Evolutionary conservation across 2,329 filamentous ascomycete species (phyloP).

Genomic region (Neocucurbitaria cava): DNA sequence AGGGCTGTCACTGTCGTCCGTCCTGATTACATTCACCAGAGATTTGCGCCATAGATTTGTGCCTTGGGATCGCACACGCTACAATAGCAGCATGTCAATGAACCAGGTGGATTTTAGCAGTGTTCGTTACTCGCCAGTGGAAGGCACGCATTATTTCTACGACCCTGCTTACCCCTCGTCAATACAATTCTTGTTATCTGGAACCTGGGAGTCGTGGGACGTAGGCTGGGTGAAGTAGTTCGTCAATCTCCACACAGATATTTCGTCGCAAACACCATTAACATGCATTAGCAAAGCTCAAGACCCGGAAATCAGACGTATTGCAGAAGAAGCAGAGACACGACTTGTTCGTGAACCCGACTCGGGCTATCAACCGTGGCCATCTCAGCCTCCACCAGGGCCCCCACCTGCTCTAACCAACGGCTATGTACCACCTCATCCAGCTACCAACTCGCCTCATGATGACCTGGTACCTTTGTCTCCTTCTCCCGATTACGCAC

Average conservation of each 20-base stretch:
- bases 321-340: slow-evolving; percentile 37
- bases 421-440: slow-evolving; percentile 6
- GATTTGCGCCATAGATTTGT: neutral
- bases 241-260: slow-evolving; percentile 6
- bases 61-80: neutral
- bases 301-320: slow-evolving; percentile 37
- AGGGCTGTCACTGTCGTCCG: slow-evolving; percentile 8
- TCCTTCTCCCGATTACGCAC: slow-evolving; percentile 1
- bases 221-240: slow-evolving; percentile 39
- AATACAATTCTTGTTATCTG: slow-evolving; percentile 40
- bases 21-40: neutral
- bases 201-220: slow-evolving; percentile 41
- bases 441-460: neutral
- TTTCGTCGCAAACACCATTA: slow-evolving; percentile 3
- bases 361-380: slow-evolving; percentile 32
- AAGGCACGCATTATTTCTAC: slow-evolving; percentile 42
- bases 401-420: slow-evolving; percentile 2
- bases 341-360: slow-evolving; percentile 23
- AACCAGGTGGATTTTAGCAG: slow-evolving; percentile 33
- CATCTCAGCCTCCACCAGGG: slow-evolving; percentile 19
- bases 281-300: slow-evolving; percentile 28
- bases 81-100: slow-evolving; percentile 36
- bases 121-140: slow-evolving; percentile 38
- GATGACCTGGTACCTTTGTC: slow-evolving; percentile 2
- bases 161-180: slow-evolving; percentile 34